phyloP scores from a whole-genome alignment of 176 grass and related monocot genomes.

The Bonia amplexicaulis region DNA sequence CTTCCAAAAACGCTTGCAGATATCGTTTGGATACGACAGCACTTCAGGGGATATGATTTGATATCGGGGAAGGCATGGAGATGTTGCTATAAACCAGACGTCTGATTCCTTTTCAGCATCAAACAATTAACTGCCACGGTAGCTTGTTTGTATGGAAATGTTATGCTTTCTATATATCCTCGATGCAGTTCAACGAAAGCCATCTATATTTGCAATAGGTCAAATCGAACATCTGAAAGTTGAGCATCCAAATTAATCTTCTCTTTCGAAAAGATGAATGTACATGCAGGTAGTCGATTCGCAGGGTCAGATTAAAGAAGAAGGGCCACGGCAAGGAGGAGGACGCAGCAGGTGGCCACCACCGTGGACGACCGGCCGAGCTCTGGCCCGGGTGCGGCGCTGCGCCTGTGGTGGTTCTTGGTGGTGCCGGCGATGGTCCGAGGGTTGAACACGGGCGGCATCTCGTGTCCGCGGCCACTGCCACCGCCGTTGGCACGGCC shows the following conservation, averaged over 20 bases:
- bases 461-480: background rate
- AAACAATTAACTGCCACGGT: background rate
- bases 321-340: background rate
- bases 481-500: background rate
- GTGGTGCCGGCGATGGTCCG: background rate
- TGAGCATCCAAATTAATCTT: background rate
- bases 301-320: background rate
- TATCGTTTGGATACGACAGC: background rate
- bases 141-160: background rate
- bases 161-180: background rate
- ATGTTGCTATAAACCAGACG: background rate
- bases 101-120: background rate
- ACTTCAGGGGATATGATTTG: background rate
- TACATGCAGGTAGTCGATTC: background rate
- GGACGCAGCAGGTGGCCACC: background rate
- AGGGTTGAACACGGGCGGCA: background rate
- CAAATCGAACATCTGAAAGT: background rate
- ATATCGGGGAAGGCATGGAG: background rate
- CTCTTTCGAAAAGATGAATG: background rate
- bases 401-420: background rate
- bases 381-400: background rate
- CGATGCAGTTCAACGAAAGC: background rate
- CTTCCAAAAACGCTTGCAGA: background rate
- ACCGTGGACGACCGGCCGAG: background rate
- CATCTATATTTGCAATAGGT: background rate